Evolutionary conservation across 2,329 filamentous ascomycete species (phyloP), one percentile per base, ranked within the genome.

Genomic region (Drechslerella coelobrocha): DNA sequence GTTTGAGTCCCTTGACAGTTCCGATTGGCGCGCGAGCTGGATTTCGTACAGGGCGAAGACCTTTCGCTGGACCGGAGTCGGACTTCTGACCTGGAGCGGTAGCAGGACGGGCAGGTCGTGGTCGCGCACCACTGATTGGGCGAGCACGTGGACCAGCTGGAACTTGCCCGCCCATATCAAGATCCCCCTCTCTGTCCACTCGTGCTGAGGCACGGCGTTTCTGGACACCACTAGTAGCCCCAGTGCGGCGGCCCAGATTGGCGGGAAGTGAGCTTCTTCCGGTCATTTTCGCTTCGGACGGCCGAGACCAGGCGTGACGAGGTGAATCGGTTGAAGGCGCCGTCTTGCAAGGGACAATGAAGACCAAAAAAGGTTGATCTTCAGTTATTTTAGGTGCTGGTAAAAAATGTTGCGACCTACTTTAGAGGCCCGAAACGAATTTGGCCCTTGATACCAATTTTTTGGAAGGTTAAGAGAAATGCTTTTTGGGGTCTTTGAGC

Each of bases 1-100:
- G 88, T 84, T 78, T 91, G 91, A 76, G 87, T 85, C 79, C 91
- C 88, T 73, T 92, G 79, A 77, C 91, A 91, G 54, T 82, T 81
- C 57, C 91, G 31, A 59, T 26, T 19, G 66, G 66, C 17, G 50
- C 45, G 29, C 66, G 53, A 31, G 59, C 59, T 5, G 48, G n/a
- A 31, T 53, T 72, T n/a, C 66, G 59, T 12, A 60, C 47, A 10
- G 59, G 61, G 9, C 66, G 47, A 8, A 69, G 37, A 17, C 65
- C 57, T 27, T 59, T 69, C 27, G 61, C 37, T 7, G 60, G 59
- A 37, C 53, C 66, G 6, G 47, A 26, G 21, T 72, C 66, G 10
- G 26, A 39, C 50, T 55, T 65, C 59, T 63, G 66, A 51, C 60
- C 54, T 26, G 60, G 19, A 26, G 37, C 24, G 47, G 59, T 47